A percentile compares a stretch with the other conserved stretches of the same genome.
phyloP scores from a whole-genome alignment of 2,329 filamentous ascomycete species.

The Diaporthe ampelina region DNA sequence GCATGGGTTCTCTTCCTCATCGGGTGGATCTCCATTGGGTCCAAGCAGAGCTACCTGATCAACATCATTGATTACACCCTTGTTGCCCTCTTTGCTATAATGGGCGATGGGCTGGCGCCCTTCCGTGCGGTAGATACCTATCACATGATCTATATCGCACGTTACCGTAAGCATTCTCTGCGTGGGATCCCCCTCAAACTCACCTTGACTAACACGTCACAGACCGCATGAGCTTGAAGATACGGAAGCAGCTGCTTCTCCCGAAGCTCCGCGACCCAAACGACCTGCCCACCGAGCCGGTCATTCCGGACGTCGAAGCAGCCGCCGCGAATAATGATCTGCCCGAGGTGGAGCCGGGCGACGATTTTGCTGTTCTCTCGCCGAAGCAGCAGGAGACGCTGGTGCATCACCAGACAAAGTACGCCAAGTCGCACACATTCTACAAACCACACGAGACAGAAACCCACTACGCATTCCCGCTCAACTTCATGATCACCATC shows the following conservation, averaged over 20 bases:
- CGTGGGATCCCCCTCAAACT: slow-evolving; percentile 44
- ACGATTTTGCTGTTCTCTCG: slow-evolving; percentile 73
- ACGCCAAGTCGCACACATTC: slow-evolving; percentile 86
- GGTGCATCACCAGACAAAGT: slow-evolving; percentile 83
- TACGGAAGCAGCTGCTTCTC: slow-evolving; percentile 72
- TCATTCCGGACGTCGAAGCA: slow-evolving; percentile 53
- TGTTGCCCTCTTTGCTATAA: slow-evolving; percentile 78
- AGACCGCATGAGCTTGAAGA: slow-evolving; percentile 71
- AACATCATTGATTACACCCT: slow-evolving; percentile 80
- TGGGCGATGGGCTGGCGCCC: slow-evolving; percentile 79
- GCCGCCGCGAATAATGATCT: slow-evolving; percentile 55
- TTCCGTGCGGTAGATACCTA: slow-evolving; percentile 88
- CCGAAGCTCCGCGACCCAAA: slow-evolving; percentile 77
- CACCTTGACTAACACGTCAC: slow-evolving; percentile 50
- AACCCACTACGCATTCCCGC: slow-evolving; percentile 84
- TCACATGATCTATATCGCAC: slow-evolving; percentile 86
- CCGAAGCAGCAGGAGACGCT: slow-evolving; percentile 77
- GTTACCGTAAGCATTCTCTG: slow-evolving; percentile 66
- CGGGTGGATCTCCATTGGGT: slow-evolving; percentile 88
- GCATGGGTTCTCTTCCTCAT: slow-evolving; percentile 95
- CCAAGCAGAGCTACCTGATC: slow-evolving; percentile 76
- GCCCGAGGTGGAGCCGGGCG: slow-evolving; percentile 58
- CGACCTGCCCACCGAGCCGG: slow-evolving; percentile 68
- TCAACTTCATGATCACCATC: slow-evolving; percentile 80
- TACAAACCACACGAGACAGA: slow-evolving; percentile 90